Evolutionary conservation across 2,329 filamentous ascomycete genomes (phyloP), one percentile per base, ranked within the genome.

Genomic region (Fusarium drepaniforme): DNA sequence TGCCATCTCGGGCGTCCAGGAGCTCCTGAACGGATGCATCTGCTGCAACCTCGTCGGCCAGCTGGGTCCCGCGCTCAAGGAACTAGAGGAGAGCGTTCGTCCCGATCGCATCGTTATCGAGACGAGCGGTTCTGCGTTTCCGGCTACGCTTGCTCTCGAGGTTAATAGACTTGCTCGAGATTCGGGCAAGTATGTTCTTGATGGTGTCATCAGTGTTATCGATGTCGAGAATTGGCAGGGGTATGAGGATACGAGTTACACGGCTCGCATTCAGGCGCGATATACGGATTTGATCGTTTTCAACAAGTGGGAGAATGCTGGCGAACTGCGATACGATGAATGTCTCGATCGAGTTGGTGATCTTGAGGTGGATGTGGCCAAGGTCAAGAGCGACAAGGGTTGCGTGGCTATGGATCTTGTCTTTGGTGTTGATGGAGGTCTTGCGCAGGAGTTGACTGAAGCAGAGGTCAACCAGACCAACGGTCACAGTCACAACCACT

Each of bases 21-120:
- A 99, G 84, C 89, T 99, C 1, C 92, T 99, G 64, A 97, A 98
- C 82, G 97, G 96, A 76, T 98, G 97, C 85, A 98, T 99, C 84
- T 99, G 97, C 90, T 99, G 97, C 87, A 98, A 98, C 82, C 93
- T 98, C 30, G 96, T 99, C 71, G 97, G 97, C 18, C 94, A 97
- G 83, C 91, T 99, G 9, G 90, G 91, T 70, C 91, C 93, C 58
- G 96, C 96, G 2, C 91, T 99, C 21, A 85, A 89, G 51, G 92
- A 97, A 80, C 91, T 99, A 46, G 89, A 90, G 61, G 83, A 85
- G 28, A 82, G 82, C 16, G 82, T 87, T 38, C 68, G 73, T 7
- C 96, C 95, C 0, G 94, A 98, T 81, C 90, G 97, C 66, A 97
- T 99, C 83, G 91, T 99, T 63, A 92, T 99, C 82, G 97, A 99